These are phyloP conservation scores for Alliaria petiolata DNA, from an alignment of 345 rosid species.

Conservation along the genomic window DNA sequence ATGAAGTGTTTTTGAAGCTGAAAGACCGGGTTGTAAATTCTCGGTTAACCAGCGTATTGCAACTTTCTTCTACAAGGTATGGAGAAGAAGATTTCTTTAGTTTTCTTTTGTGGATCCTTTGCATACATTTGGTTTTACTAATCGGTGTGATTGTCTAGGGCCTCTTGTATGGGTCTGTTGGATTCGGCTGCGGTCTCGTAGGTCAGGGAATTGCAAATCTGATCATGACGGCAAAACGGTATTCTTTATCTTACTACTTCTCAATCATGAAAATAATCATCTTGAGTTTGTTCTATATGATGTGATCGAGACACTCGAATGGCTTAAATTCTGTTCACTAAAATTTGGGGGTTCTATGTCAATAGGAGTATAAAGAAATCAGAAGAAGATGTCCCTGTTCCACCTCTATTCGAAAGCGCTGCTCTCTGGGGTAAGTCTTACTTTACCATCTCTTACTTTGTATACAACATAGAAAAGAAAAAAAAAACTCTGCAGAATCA, in stretches of 20 bases:
- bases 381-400: constrained; percentile 83
- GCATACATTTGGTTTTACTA: constrained; percentile 5
- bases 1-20: constrained; percentile 90
- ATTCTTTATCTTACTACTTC: constrained; percentile 10
- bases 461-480: neutral
- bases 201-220: constrained; percentile 95
- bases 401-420: constrained; percentile 86
- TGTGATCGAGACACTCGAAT: neutral
- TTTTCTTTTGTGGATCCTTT: constrained; percentile 2
- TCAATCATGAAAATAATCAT: neutral
- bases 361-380: constrained; percentile 80
- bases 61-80: constrained; percentile 89
- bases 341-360: constrained; percentile 13
- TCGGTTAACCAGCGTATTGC: constrained; percentile 73
- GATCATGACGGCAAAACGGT: constrained; percentile 91
- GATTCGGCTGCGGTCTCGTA: constrained; percentile 75
- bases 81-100: neutral
- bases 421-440: constrained; percentile 79
- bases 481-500: neutral
- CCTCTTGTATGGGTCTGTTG: constrained; percentile 79
- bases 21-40: constrained; percentile 89
- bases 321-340: neutral
- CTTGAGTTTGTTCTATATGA: neutral
- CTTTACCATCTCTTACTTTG: neutral
- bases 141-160: constrained; percentile 52